phyloP scores from a whole-genome alignment of 176 grass and related monocot species.

The Metroxylon sagu region DNA sequence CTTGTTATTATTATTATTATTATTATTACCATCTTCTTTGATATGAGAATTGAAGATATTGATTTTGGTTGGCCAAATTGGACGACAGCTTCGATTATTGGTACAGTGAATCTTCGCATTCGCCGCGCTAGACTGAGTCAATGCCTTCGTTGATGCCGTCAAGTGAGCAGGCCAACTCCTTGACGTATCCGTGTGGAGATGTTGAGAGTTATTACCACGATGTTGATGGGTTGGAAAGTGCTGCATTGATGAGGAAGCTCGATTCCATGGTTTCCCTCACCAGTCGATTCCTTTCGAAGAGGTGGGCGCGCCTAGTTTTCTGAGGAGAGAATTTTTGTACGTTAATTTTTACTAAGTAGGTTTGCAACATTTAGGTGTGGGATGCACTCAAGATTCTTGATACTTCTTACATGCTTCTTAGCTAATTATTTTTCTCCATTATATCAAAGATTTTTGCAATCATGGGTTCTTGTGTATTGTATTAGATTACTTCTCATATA shows the following conservation, averaged over 20 bases:
- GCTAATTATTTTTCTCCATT: not conserved
- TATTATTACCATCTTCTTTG: too few relatives aligned
- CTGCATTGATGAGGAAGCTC: constrained; percentile 29
- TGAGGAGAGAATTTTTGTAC: too few relatives aligned
- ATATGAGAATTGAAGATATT: too few relatives aligned
- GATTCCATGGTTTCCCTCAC: constrained; percentile 27
- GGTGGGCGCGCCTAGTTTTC: constrained; percentile 9
- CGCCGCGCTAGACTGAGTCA: not conserved
- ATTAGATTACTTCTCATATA: too few relatives aligned
- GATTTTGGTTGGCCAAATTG: not conserved
- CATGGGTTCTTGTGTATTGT: too few relatives aligned
- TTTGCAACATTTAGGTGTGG: constrained; percentile 38
- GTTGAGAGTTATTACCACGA: constrained; percentile 18
- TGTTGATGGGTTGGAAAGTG: constrained; percentile 19
- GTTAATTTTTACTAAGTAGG: not conserved
- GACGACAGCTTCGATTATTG: not conserved
- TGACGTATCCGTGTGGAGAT: constrained; percentile 30
- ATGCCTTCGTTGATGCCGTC: not conserved
- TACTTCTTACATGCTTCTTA: not conserved
- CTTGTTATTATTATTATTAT: too few relatives aligned
- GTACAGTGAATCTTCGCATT: not conserved
- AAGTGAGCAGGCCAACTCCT: not conserved
- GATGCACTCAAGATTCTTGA: constrained; percentile 34
- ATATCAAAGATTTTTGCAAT: too few relatives aligned
- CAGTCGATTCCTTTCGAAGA: constrained; percentile 29